Evolutionary conservation across 192 early-diverging fungal species (phyloP), one percentile per base, ranked within the genome.

Genomic region (Coemansia sp.): DNA sequence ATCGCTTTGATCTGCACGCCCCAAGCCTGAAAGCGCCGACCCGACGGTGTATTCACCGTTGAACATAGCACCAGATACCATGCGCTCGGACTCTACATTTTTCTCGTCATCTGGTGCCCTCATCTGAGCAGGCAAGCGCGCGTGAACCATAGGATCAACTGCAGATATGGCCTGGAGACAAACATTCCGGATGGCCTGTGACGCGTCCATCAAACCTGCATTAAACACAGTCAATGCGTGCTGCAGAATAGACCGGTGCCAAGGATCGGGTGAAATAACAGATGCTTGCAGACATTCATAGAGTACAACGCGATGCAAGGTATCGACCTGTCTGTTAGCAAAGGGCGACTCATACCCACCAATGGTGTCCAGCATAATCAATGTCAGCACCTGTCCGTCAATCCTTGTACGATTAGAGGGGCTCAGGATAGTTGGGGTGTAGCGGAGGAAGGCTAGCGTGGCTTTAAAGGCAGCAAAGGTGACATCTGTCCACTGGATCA

Each of bases 51-150:
- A 22, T 6, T 53, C 40, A 35, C 38, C 36, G 23, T 37, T 58
- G 2, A 47, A 29, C 25, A 74, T 32, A 9, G 55, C 34, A 19
- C 40, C 42, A 15, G 64, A 27, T 9, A 67, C 59, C 10, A 24
- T 28, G 1, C 22, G 26, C 30, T 64, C 57, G 0, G 33, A 26
- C 24, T 64, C 56, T 19, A 56, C 4, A n/a, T 46, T 39, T 17
- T 66, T 50, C 9, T 73, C 59, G 1, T 53, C 50, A 26, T 64
- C 72, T 5, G 65, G 72, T 13, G 46, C 66, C 11, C 72, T 55
- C 35, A 68, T 52, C 56, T 75, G 72, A 10, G 72, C 72, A 11
- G 74, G 74, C 3, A 77, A 55, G 1, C 63, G 55, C 2, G 63
- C 43, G 25, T 77, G 74, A 17, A 77, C 28, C 23, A 77, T 61